Percentiles rank a stretch among this genome's conserved stretches.
Conservation (phyloP, 1,284 basidiomycete genomes). For the Ustilago shanxiensis region DNA sequence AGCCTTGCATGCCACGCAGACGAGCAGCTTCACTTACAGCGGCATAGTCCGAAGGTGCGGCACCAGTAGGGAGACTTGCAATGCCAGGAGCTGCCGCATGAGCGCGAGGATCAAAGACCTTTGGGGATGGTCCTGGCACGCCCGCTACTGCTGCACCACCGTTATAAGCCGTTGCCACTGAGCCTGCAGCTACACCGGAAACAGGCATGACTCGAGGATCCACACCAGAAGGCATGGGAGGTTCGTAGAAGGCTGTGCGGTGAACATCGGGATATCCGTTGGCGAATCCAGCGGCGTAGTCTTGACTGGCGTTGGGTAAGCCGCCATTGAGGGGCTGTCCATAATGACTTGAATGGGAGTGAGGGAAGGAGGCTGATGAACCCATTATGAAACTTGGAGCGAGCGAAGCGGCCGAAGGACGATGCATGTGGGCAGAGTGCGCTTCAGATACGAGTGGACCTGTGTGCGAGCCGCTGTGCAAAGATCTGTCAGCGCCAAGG, state of each 20-base stretch:
- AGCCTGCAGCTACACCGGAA: slow-evolving; percentile 13
- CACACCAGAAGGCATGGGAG: slow-evolving; percentile 22
- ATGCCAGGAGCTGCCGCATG: slow-evolving; percentile 8
- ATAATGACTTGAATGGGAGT: slow-evolving; percentile 28
- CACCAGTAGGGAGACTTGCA: slow-evolving; percentile 30
- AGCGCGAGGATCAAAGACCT: slow-evolving; percentile 5
- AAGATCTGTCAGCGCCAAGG: slow-evolving; percentile 19
- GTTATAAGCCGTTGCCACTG: slow-evolving; percentile 30
- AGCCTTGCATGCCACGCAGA: slow-evolving; percentile 10
- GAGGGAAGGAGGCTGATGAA: slow-evolving; percentile 27
- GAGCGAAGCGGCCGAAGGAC: slow-evolving; percentile 34
- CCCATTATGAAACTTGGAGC: slow-evolving; percentile 38
- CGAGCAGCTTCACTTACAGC: slow-evolving; percentile 26
- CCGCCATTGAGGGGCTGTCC: slow-evolving; percentile 14
- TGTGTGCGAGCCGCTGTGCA: slow-evolving; percentile 22
- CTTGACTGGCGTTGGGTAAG: background rate
- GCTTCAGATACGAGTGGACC: slow-evolving; percentile 12
- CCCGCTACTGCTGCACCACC: slow-evolving; percentile 1
- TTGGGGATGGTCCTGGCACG: slow-evolving; percentile 1
- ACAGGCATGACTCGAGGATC: slow-evolving; percentile 15
- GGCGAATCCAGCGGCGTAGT: slow-evolving; percentile 9
- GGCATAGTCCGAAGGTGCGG: slow-evolving; percentile 29
- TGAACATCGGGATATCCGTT: slow-evolving; percentile 37
- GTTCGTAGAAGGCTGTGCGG: slow-evolving; percentile 34
- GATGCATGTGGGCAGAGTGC: slow-evolving; percentile 22